A percentile compares a stretch with the other conserved stretches of the same genome.
Conservation (phyloP, 345 rosid species). For the Sapria himalayana region DNA sequence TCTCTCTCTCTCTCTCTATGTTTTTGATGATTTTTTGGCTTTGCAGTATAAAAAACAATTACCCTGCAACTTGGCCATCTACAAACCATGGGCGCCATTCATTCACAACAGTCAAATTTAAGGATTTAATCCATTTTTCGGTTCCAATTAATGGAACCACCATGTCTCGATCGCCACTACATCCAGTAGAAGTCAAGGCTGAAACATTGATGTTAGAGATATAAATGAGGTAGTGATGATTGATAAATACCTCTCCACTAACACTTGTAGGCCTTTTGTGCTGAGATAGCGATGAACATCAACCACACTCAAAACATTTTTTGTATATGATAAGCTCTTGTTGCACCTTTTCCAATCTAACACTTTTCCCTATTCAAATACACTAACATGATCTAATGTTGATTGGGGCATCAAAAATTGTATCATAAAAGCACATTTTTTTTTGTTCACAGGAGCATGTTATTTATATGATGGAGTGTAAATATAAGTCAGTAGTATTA, state of each 20-base stretch:
- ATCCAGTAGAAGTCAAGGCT: too few species aligned
- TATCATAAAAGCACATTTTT: too few species aligned
- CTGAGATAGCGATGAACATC: slow-evolving; percentile 11
- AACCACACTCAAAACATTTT: slow-evolving; percentile 11
- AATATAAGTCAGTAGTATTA: too few species aligned
- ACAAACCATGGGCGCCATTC: slow-evolving; percentile 14
- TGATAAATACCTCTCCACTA: slow-evolving; percentile 11
- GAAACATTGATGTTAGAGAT: not conserved
- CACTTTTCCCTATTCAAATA: slow-evolving; percentile 10
- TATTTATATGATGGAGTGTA: too few species aligned
- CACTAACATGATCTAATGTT: not conserved
- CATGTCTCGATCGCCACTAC: slow-evolving; percentile 21
- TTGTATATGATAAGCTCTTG: slow-evolving; percentile 10
- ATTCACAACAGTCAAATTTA: slow-evolving; percentile 10
- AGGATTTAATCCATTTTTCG: slow-evolving; percentile 12
- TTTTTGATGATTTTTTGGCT: too few species aligned
- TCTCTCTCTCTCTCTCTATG: too few species aligned
- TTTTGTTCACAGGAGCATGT: too few species aligned
- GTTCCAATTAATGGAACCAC: slow-evolving; percentile 13
- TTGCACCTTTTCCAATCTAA: slow-evolving; percentile 16
- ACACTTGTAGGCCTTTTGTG: slow-evolving; percentile 7
- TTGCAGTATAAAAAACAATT: too few species aligned
- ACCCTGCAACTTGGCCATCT: slow-evolving; percentile 18
- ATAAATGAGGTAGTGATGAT: too few species aligned
- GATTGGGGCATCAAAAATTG: too few species aligned